A percentile compares a stretch with the other conserved stretches of the same genome.
phyloP scores from a whole-genome alignment of 2,329 filamentous ascomycete species.

The Coniochaeta ligniaria region DNA sequence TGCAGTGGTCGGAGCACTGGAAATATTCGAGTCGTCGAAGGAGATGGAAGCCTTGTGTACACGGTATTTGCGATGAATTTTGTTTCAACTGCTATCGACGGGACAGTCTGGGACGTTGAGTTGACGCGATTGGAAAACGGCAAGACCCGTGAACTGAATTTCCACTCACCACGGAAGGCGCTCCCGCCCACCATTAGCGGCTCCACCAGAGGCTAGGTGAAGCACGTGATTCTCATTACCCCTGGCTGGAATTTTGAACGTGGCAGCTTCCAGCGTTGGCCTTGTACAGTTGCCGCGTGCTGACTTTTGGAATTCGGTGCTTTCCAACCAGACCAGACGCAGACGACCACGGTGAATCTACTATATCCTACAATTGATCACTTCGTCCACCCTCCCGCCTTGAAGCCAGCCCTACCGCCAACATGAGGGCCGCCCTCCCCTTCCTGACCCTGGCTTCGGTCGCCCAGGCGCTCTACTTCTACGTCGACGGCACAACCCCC shows the following conservation, averaged over 20 bases:
- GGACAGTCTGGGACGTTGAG: neutral
- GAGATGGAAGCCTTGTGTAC: neutral
- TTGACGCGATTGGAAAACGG: neutral
- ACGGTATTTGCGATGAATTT: neutral
- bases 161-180: neutral
- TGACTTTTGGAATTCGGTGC: neutral
- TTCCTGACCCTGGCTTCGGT: constrained; percentile 58
- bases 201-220: neutral
- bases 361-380: neutral
- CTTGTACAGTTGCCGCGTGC: neutral
- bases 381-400: neutral
- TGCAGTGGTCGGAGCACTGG: no score
- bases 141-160: neutral
- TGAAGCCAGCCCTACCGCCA: constrained; percentile 11
- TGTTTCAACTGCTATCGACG: neutral
- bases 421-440: constrained; percentile 56
- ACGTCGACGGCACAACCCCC: constrained; percentile 74
- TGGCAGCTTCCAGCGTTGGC: constrained; percentile 37
- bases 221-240: neutral
- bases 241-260: constrained; percentile 34
- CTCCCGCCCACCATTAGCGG: neutral
- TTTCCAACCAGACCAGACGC: neutral
- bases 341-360: neutral
- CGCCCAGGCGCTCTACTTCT: constrained; percentile 88
- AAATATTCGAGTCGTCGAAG: neutral